Base-by-base conservation (phyloP, 202 grass and related monocot species). In the Musa balbisiana region DNA sequence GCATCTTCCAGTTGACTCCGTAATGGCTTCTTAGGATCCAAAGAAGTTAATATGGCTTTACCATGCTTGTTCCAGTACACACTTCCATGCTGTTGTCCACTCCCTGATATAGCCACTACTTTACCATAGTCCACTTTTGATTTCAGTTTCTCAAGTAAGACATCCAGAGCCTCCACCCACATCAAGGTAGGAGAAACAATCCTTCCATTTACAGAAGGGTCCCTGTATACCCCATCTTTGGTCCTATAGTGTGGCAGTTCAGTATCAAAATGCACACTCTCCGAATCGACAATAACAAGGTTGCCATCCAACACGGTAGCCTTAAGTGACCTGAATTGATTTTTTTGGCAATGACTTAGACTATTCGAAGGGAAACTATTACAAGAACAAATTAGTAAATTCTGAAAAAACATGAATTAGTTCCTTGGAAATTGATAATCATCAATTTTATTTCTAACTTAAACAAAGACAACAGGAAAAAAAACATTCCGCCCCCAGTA, bases 1-100 rank as follows among this genome's bases (percentile, higher is more conserved):
- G 83, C 88, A 76, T 89, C 70, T 73, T 83, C 87, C 25, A 98
- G 72, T 66, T 94, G 95, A 17, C 51, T 53, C 43, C 73, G 21
- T 78, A 98, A 90, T 58, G 74, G 83, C 82, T 92, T 89, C 76
- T 71, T 79, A 55, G 86, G 77, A 83, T 91, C 80, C 85, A 98
- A 80, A 51, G 88, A 94, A 72, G 95, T 82, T 51, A 98, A 64
- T 1, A 85, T 70, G 12, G 54, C 58, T 65, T 92, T 69, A 20
- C 86, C 80, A 20, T 85, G 81, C 74, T 94, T 98, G 66, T 94
- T 98, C 95, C 95, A 98, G 43, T 94, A 98, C 33, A 98, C 95
- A 29, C 95, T 98, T 52, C 91, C 91, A 70, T 98, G 94, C 67
- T 98, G 91, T 76, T 94, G 94, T 10, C 91, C 94, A 19, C 94